Evolutionary conservation across 495 filamentous ascomycete species (phyloP).

Genomic region (Glutinoglossum americanum): DNA sequence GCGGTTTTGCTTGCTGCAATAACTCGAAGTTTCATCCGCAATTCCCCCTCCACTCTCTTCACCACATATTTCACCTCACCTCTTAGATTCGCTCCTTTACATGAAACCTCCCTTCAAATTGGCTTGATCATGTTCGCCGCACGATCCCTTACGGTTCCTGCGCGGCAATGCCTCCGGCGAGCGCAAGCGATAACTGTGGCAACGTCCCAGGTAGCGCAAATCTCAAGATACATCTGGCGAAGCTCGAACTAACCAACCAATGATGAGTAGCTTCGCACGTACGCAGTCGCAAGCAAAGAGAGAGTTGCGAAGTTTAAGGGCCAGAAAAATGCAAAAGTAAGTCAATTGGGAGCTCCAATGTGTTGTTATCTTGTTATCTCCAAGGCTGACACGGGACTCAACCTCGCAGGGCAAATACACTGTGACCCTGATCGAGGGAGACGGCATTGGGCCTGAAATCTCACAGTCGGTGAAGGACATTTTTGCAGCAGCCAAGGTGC

Average conservation of each 20-base stretch:
- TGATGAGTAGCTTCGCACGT: conserved; percentile 7
- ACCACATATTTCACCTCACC: conserved; percentile 6
- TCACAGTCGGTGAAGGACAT: conserved; percentile 95
- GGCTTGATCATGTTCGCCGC: conserved; percentile 33
- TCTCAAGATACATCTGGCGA: conserved; percentile 6
- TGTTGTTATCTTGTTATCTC: neutral
- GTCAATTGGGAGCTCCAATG: conserved; percentile 12
- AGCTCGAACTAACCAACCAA: neutral
- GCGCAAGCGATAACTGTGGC: conserved; percentile 20
- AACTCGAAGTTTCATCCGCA: too few relatives aligned
- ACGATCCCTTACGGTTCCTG: conserved; percentile 31
- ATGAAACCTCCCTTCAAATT: conserved; percentile 16
- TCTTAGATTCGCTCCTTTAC: conserved; percentile 21
- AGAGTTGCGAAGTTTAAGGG: conserved; percentile 86
- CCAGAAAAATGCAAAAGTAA: conserved; percentile 68
- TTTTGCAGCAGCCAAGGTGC: conserved; percentile 80
- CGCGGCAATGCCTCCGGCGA: conserved; percentile 34
- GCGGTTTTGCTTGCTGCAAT: neutral
- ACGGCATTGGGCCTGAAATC: conserved; percentile 96
- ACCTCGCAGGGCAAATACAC: conserved; percentile 67
- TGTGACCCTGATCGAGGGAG: conserved; percentile 93
- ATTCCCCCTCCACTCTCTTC: conserved; percentile 9
- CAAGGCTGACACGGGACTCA: conserved; percentile 1
- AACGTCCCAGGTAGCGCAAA: conserved; percentile 25
- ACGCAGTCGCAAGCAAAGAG: conserved; percentile 34